phyloP scores from a whole-genome alignment of 805 yeast genomes.

The Suhomyces sp. region DNA sequence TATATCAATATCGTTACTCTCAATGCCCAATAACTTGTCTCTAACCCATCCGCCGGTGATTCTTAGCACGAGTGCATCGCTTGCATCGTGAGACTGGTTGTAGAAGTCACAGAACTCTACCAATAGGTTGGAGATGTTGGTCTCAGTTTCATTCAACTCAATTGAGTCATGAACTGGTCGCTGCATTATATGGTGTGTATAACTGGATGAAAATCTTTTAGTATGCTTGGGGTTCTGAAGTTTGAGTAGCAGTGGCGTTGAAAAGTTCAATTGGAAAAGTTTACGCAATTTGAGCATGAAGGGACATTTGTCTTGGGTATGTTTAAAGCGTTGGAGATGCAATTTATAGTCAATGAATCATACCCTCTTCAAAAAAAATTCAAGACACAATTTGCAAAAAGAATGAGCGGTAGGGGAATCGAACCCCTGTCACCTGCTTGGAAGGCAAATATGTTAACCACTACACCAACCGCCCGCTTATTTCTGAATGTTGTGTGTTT shows the following conservation, averaged over 20 bases:
- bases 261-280: too few species aligned
- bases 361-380: too few species aligned
- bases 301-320: too few species aligned
- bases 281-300: too few species aligned
- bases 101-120: slow-evolving; percentile 41
- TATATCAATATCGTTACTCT: slow-evolving; percentile 86
- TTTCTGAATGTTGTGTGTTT: too few species aligned
- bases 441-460: slow-evolving; percentile 92
- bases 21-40: slow-evolving; percentile 80
- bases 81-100: slow-evolving; percentile 20
- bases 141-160: slow-evolving; percentile 34
- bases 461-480: slow-evolving; percentile 87
- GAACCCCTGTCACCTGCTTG: slow-evolving; percentile 94
- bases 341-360: too few species aligned
- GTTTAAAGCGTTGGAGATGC: too few species aligned
- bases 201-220: too few species aligned
- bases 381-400: slow-evolving; percentile 15
- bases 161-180: slow-evolving; percentile 4
- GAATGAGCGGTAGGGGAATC: slow-evolving; percentile 84
- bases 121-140: slow-evolving; percentile 38
- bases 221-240: too few species aligned
- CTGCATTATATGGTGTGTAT: slow-evolving; percentile 1
- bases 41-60: slow-evolving; percentile 99
- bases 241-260: too few species aligned
- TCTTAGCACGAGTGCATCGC: slow-evolving; percentile 52